Percentiles rank a stretch among this genome's conserved stretches.
These are phyloP conservation scores for Metschnikowia bowlesiae DNA, from an alignment of 805 yeast species.

Conservation along the genomic window DNA sequence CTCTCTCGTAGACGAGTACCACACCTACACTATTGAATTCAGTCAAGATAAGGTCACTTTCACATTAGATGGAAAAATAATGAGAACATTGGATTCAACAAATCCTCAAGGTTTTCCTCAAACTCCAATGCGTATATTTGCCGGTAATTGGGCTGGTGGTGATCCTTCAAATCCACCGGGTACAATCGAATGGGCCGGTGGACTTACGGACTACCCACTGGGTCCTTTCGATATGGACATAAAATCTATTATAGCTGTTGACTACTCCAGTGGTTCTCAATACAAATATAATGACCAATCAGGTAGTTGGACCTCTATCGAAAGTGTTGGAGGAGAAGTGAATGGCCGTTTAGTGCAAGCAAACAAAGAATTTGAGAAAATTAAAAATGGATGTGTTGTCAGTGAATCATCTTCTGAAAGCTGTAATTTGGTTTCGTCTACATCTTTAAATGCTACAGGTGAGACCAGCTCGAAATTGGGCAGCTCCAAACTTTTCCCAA, in stretches of 20 bases:
- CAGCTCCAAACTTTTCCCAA: not conserved
- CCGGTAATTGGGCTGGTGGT: constrained; percentile 52
- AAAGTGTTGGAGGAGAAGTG: constrained; percentile 33
- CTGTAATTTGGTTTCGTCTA: constrained; percentile 1
- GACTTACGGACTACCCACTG: constrained; percentile 19
- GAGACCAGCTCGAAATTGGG: not conserved
- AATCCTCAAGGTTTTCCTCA: constrained; percentile 77
- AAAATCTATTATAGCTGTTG: constrained; percentile 23
- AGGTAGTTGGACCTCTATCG: constrained; percentile 38
- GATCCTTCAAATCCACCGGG: constrained; percentile 28
- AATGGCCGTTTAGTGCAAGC: constrained; percentile 16
- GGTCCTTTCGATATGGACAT: constrained; percentile 23
- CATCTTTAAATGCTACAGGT: not conserved
- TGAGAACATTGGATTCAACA: constrained; percentile 57
- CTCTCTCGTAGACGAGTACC: constrained; percentile 55
- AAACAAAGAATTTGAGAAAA: constrained; percentile 5
- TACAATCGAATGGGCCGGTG: constrained; percentile 26
- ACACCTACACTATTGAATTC: constrained; percentile 87
- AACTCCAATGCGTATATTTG: constrained; percentile 60
- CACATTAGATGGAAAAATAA: constrained; percentile 64
- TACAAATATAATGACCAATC: constrained; percentile 38
- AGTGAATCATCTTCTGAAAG: not conserved
- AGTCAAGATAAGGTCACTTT: constrained; percentile 59
- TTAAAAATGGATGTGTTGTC: constrained; percentile 2
- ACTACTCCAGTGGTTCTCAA: constrained; percentile 45